phyloP scores from a whole-genome alignment of 2,329 filamentous ascomycete species.

The Trematosphaeria pertusa region DNA sequence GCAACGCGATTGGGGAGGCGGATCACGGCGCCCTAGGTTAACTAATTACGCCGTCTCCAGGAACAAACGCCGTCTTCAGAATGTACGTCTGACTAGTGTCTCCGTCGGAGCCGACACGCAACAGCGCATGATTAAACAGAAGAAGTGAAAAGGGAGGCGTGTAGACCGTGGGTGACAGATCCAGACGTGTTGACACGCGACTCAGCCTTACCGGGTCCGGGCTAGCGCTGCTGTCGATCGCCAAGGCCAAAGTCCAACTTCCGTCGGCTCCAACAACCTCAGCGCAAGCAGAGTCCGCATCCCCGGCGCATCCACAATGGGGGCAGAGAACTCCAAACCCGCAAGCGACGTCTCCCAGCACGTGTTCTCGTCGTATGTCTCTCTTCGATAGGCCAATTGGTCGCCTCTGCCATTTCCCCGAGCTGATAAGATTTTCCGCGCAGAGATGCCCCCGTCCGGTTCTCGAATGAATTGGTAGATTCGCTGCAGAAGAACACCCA shows the following conservation, averaged over 20 bases:
- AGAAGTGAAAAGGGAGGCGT: too few relatives aligned
- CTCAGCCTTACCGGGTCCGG: constrained; percentile 5
- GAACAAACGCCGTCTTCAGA: too few relatives aligned
- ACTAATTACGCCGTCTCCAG: too few relatives aligned
- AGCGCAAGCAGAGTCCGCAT: constrained; percentile 26
- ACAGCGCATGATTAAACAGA: too few relatives aligned
- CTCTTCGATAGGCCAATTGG: constrained; percentile 29
- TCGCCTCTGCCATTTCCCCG: constrained; percentile 9
- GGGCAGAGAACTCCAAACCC: constrained; percentile 68
- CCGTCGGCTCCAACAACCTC: constrained; percentile 38
- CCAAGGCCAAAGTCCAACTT: constrained; percentile 41
- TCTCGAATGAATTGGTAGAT: constrained; percentile 84
- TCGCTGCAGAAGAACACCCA: constrained; percentile 84
- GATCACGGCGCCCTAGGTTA: background rate
- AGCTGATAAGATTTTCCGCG: constrained; percentile 44
- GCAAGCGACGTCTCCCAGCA: constrained; percentile 62
- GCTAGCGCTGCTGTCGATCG: constrained; percentile 29
- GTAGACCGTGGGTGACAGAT: too few relatives aligned
- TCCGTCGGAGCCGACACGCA: too few relatives aligned
- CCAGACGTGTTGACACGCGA: constrained; percentile 18
- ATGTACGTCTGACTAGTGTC: too few relatives aligned
- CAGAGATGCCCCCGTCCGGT: constrained; percentile 68
- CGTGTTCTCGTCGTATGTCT: constrained; percentile 66
- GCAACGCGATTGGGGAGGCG: constrained; percentile 3
- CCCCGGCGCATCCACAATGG: constrained; percentile 57